Percentiles rank a stretch among this genome's conserved stretches.
Evolutionary conservation across 495 filamentous ascomycete genomes (phyloP).

Genomic region (Pyronema domesticum): DNA sequence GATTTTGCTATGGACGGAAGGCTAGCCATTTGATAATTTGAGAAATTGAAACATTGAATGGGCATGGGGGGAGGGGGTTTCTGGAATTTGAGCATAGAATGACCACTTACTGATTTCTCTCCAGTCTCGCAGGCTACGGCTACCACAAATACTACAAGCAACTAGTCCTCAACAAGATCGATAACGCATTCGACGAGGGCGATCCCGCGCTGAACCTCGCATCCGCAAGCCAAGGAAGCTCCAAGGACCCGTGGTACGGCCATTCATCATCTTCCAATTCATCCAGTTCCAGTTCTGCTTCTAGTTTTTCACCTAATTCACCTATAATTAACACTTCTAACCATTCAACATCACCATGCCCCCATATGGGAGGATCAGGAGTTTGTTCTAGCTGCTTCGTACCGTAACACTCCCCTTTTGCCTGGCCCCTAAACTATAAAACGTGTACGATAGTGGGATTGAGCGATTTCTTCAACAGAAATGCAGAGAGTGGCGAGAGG

Average conservation of each 20-base stretch:
- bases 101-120: not conserved
- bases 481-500: no score
- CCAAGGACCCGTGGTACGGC: slow-evolving; percentile 21
- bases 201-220: slow-evolving; percentile 84
- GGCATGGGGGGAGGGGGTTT: not conserved
- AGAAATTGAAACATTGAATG: no score
- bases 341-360: no score
- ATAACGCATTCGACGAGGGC: slow-evolving; percentile 79
- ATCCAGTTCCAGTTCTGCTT: slow-evolving; percentile 2
- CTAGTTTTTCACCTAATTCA: not conserved
- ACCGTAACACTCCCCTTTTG: not conserved
- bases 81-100: not conserved
- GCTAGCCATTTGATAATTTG: no score
- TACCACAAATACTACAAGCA: slow-evolving; percentile 87
- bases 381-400: not conserved
- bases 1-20: no score
- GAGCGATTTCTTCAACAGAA: no score
- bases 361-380: not conserved
- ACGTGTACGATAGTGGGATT: not conserved
- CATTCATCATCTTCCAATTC: not conserved
- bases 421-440: not conserved
- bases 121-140: slow-evolving; percentile 55
- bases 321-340: no score
- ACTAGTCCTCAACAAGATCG: slow-evolving; percentile 72
- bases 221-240: slow-evolving; percentile 41